phyloP scores from a whole-genome alignment of 768 basidiomycete genomes.

The Mycena alexandri region DNA sequence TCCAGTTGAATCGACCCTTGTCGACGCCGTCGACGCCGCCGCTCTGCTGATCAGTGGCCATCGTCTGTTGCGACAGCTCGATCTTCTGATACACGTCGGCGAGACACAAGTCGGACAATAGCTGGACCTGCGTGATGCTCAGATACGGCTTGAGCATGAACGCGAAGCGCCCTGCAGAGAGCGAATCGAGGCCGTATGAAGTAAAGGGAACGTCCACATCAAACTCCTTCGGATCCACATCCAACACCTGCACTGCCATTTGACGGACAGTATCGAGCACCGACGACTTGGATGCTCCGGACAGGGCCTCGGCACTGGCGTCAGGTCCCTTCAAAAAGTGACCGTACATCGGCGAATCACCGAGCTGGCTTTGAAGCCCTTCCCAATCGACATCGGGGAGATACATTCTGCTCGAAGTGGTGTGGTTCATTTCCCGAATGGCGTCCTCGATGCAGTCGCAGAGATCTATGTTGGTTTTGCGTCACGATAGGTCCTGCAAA shows the following conservation, averaged over 20 bases:
- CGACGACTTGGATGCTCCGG: background rate
- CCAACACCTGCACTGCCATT: background rate
- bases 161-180: conserved; percentile 12
- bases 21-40: background rate
- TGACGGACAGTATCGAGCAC: background rate
- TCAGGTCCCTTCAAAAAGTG: background rate
- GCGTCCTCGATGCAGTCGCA: conserved; percentile 7
- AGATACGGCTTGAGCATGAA: conserved; percentile 1
- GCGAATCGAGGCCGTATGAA: conserved; percentile 20
- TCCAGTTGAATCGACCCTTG: conserved; percentile 23
- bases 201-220: conserved; percentile 3
- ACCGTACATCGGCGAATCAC: conserved; percentile 5
- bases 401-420: background rate
- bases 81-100: background rate
- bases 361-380: background rate
- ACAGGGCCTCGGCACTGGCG: background rate
- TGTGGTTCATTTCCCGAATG: background rate
- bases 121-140: conserved; percentile 20
- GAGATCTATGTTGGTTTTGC: background rate
- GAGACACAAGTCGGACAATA: conserved; percentile 11
- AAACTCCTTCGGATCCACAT: conserved; percentile 2
- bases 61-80: background rate
- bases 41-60: background rate
- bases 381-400: conserved; percentile 14
- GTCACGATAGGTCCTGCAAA: background rate